Conservation (phyloP, 2,329 filamentous ascomycete species). For the Pseudodiploospora longispora region DNA sequence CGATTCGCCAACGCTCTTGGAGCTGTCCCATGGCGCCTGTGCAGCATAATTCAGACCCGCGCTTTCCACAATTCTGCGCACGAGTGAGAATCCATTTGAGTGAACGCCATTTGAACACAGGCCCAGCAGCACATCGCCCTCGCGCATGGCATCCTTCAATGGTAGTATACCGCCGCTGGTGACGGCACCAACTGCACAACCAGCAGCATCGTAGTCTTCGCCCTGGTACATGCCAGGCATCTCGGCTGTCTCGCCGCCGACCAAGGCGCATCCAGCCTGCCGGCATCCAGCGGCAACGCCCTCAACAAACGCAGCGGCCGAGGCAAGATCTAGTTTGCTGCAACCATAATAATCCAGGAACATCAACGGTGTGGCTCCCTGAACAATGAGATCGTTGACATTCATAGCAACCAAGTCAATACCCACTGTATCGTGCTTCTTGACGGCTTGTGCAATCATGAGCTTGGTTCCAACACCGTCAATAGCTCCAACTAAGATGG, state of each 20-base stretch:
- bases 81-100: conserved; percentile 96
- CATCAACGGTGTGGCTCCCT: conserved; percentile 89
- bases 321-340: conserved; percentile 71
- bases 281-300: conserved; percentile 85
- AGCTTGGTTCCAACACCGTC: conserved; percentile 96
- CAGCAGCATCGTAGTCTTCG: conserved; percentile 88
- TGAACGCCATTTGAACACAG: conserved; percentile 81
- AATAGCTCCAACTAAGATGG: conserved; percentile 85
- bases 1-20: conserved; percentile 59
- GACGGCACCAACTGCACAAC: conserved; percentile 82
- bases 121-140: conserved; percentile 79
- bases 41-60: conserved; percentile 64
- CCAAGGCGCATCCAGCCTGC: conserved; percentile 76
- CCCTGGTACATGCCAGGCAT: conserved; percentile 92
- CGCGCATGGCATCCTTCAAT: conserved; percentile 63
- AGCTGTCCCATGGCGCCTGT: conserved; percentile 65
- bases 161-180: conserved; percentile 63
- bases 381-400: conserved; percentile 93
- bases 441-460: conserved; percentile 84
- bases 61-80: conserved; percentile 76
- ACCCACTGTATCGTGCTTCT: conserved; percentile 88
- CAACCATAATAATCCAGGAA: conserved; percentile 98
- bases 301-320: conserved; percentile 78
- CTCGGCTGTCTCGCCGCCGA: conserved; percentile 96
- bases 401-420: conserved; percentile 99